Base-by-base conservation (phyloP, 108 stramenopile species). In the Parmales sp. region DNA sequence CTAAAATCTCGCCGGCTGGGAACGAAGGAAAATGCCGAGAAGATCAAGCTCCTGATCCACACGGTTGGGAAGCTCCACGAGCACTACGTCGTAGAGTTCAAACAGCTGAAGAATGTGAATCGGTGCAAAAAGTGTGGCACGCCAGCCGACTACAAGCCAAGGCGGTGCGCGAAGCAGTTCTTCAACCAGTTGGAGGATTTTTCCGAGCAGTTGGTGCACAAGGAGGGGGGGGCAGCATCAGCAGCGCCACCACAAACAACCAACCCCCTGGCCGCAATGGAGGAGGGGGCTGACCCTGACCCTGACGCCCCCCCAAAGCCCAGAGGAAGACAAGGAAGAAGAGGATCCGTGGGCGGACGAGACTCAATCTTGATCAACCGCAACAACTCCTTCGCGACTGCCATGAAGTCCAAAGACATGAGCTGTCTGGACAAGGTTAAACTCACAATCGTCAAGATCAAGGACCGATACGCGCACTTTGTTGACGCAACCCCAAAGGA, bases 11-110 rank as follows among this genome's bases (percentile, higher is more conserved):
- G 54, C 1, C 3, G 54, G 36, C 29, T 60, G 36, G 54, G 54
- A 28, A 60, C 54, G 4, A 60, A 60, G 36, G 54, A 60, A 34
- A 60, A 60, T 34, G 13, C 54, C 26, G 54, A 28, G 11, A 60
- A 60, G 31, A 60, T 60, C 54, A 60, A 60, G 26, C 29, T 60
- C 16, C n/a, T 60, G 9, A 34, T 60, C 54, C 29, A 60, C 13
- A 60, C 54, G 31, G 11, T 28, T 4, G 54, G 54, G 11, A 28
- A 34, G 3, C 31, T 60, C 31, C 54, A 60, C 54, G 54, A 60
- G 36, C 54, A 60, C 54, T 60, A 60, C 54, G 20, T 60, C 4
- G 54, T 60, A 11, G 54, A 60, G 20, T 60, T 60, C 54, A 60
- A 60, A 20, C 54, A 60, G 6, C 54, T 60, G 3, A 60, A 60